phyloP scores from a whole-genome alignment of 371 early-diverging fungal species.

The Dinochytrium kinnereticum region DNA sequence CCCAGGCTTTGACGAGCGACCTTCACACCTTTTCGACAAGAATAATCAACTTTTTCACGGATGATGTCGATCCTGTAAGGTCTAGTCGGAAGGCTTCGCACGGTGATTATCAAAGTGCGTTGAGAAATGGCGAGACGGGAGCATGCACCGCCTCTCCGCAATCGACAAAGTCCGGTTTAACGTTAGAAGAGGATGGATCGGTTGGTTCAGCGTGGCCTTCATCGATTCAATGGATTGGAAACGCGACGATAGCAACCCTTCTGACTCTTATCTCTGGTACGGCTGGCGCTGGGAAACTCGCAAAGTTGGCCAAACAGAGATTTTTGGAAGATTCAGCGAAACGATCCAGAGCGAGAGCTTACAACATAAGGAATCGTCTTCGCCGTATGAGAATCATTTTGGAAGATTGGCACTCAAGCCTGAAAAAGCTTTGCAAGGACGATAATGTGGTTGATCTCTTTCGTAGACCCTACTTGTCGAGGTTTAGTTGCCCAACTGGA shows the following conservation, averaged over 20 bases:
- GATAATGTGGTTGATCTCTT: not conserved
- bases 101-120: not conserved
- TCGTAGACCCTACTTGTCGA: constrained; percentile 5
- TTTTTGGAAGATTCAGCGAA: too few relatives aligned
- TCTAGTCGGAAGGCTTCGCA: too few relatives aligned
- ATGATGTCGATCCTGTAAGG: too few relatives aligned
- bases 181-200: too few relatives aligned
- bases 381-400: too few relatives aligned
- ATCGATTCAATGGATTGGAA: not conserved
- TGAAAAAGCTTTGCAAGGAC: not conserved
- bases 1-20: not conserved
- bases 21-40: not conserved
- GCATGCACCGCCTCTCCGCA: too few relatives aligned
- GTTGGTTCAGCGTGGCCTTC: too few relatives aligned
- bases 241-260: not conserved
- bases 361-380: too few relatives aligned
- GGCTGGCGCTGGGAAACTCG: not conserved
- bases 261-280: not conserved
- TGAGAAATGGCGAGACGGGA: not conserved
- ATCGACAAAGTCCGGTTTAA: too few relatives aligned
- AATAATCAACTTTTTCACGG: too few relatives aligned
- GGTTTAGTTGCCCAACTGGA: not conserved
- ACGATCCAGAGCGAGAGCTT: too few relatives aligned
- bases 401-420: not conserved
- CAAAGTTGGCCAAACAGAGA: too few relatives aligned